Evolutionary conservation across 108 stramenopile genomes (phyloP).

Genomic region (Chaetoceros tenuissimus): DNA sequence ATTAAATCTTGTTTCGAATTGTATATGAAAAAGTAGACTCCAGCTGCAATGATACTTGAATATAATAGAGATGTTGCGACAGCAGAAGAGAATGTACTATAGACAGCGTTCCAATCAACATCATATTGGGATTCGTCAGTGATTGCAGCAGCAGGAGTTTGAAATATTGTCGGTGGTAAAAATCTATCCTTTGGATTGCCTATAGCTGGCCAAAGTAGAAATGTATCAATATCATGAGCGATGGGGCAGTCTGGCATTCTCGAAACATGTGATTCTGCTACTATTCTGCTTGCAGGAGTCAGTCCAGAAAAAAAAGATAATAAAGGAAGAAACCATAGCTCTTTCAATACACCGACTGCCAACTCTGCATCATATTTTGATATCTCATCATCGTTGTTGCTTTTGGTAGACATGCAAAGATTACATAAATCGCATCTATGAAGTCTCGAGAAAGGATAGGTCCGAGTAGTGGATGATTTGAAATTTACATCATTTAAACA

Average conservation of each 20-base stretch:
- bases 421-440: too few relatives aligned
- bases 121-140: background rate
- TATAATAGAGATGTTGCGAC: background rate
- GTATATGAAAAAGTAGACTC: background rate
- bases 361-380: too few relatives aligned
- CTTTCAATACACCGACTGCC: background rate
- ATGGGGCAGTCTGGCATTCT: background rate
- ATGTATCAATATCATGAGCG: background rate
- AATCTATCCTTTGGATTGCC: background rate
- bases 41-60: slow-evolving; percentile 1
- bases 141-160: background rate
- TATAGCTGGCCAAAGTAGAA: background rate
- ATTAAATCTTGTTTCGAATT: too few relatives aligned
- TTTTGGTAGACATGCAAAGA: too few relatives aligned
- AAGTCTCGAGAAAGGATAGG: too few relatives aligned
- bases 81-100: background rate
- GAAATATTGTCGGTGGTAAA: background rate
- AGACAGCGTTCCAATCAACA: background rate
- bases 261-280: background rate
- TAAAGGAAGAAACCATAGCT: background rate
- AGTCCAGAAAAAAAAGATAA: background rate
- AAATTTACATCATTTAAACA: too few relatives aligned
- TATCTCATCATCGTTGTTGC: too few relatives aligned
- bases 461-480: too few relatives aligned
- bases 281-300: background rate